Base-by-base conservation (phyloP, 202 grass and related monocot species). In the Brachypodium distachyon region DNA sequence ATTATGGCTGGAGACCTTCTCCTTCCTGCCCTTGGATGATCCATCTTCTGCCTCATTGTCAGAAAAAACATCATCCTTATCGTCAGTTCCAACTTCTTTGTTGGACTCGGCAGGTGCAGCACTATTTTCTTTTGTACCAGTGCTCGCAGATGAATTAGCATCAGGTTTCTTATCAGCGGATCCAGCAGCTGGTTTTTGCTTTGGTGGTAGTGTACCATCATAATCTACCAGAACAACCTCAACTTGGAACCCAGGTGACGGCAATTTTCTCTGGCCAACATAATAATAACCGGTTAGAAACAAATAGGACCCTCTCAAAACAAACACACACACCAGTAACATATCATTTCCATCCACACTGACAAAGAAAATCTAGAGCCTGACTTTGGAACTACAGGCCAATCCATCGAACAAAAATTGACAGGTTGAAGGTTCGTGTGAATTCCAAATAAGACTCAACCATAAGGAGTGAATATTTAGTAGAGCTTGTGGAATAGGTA, bases 11-110 rank as follows among this genome's bases (percentile, higher is more conserved):
- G 72, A 41, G 40, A 65, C 44, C 64, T 83, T 83, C 76, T 76
- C 46, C 55, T 51, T 88, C 38, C 60, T 89, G 42, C 82, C 78
- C 83, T 80, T 92, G n/a, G 83, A 85, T 48, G 80, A 82, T 36
- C 90, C 88, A 66, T 94, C 92, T 77, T 95, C 96, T 28, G 83
- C 90, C 70, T 95, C 96, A 57, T 88, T 89, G 57, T 99, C 96
- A 4, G 96, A 99, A 71, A 99, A 99, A 25, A 95, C 92, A 68
- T 99, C 96, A 76, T 99, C 92, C 72, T 90, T 99, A 55, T 93
- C 88, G 57, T 96, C 76, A 26, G 52, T 82, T 71, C 78, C 82
- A 76, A 66, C 61, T 72, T 77, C 94, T 40, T 82, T 88, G 41
- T 82, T 83, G 12, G 79, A 80, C 73, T 77, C 72, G 67, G 65